A percentile compares a stretch with the other conserved stretches of the same genome.
Conservation (phyloP, 768 basidiomycete genomes). For the Leccinum fibrillosum region DNA sequence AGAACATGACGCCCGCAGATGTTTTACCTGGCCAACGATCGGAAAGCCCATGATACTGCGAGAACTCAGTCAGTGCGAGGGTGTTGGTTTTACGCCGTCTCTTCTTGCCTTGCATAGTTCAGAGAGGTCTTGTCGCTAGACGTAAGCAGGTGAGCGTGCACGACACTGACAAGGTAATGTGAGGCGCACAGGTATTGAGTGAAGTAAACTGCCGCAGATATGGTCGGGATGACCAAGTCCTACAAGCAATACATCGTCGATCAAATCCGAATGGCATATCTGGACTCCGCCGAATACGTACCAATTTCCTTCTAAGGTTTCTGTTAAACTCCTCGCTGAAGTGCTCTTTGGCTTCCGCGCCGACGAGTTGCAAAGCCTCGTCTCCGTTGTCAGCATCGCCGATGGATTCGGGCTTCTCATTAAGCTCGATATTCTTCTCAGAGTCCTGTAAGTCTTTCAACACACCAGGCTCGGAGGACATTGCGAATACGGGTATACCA, state of each 20-base stretch:
- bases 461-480: constrained; percentile 16
- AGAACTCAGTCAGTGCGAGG: constrained; percentile 5
- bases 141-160: constrained; percentile 2
- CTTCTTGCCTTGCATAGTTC: constrained; percentile 60
- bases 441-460: constrained; percentile 7
- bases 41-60: constrained; percentile 63
- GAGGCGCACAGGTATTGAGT: constrained; percentile 56
- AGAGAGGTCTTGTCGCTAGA: constrained; percentile 64
- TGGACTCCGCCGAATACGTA: constrained; percentile 22
- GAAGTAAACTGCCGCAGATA: constrained; percentile 66
- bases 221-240: constrained; percentile 52
- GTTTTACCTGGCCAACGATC: constrained; percentile 52
- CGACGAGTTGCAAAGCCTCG: constrained; percentile 61
- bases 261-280: not conserved
- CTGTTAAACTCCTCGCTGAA: constrained; percentile 63
- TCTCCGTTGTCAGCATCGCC: constrained; percentile 46
- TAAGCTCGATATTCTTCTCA: constrained; percentile 25
- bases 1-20: not conserved
- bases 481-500: constrained; percentile 2
- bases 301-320: constrained; percentile 56
- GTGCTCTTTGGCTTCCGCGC: constrained; percentile 43
- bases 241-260: constrained; percentile 12
- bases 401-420: constrained; percentile 32
- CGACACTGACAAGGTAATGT: not conserved
- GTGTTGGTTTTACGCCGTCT: not conserved